Conservation (phyloP, 2,329 filamentous ascomycete genomes). For the Aquanectria penicillioides region DNA sequence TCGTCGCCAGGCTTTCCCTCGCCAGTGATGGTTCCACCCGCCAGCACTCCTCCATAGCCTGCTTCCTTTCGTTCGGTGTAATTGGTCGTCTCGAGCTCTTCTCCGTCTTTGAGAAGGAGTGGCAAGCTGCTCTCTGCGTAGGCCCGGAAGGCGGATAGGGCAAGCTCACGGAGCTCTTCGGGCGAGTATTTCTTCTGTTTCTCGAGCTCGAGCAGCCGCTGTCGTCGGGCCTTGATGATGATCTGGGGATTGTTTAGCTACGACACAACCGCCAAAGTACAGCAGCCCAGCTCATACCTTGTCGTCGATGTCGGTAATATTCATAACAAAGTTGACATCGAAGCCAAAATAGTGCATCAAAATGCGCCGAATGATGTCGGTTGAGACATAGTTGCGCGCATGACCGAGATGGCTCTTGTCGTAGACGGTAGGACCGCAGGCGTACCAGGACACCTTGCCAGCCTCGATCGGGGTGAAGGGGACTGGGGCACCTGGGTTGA, state of each 20-base stretch:
- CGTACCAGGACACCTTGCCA: constrained; percentile 84
- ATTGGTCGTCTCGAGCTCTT: constrained; percentile 58
- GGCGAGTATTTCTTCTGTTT: constrained; percentile 72
- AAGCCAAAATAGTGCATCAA: constrained; percentile 85
- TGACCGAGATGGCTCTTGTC: constrained; percentile 86
- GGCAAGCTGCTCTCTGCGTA: constrained; percentile 67
- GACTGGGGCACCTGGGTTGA: constrained; percentile 76
- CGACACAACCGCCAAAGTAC: constrained; percentile 10
- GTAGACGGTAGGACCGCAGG: constrained; percentile 88
- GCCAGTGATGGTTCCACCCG: constrained; percentile 64
- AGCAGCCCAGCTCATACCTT: constrained; percentile 58
- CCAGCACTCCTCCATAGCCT: constrained; percentile 64
- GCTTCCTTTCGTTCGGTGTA: constrained; percentile 61
- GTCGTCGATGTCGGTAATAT: constrained; percentile 87
- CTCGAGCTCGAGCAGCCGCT: constrained; percentile 82
- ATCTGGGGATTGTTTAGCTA: constrained; percentile 52
- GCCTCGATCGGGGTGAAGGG: constrained; percentile 78
- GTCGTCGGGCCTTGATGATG: constrained; percentile 74
- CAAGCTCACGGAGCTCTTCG: constrained; percentile 58
- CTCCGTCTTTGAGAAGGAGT: constrained; percentile 56
- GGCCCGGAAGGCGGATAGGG: constrained; percentile 62
- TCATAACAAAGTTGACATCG: constrained; percentile 89
- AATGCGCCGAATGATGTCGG: constrained; percentile 87
- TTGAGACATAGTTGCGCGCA: constrained; percentile 89
- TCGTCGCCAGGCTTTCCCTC: constrained; percentile 75